Evolutionary conservation across 1,284 basidiomycete species (phyloP).

Genomic region (Tilletia horrida): DNA sequence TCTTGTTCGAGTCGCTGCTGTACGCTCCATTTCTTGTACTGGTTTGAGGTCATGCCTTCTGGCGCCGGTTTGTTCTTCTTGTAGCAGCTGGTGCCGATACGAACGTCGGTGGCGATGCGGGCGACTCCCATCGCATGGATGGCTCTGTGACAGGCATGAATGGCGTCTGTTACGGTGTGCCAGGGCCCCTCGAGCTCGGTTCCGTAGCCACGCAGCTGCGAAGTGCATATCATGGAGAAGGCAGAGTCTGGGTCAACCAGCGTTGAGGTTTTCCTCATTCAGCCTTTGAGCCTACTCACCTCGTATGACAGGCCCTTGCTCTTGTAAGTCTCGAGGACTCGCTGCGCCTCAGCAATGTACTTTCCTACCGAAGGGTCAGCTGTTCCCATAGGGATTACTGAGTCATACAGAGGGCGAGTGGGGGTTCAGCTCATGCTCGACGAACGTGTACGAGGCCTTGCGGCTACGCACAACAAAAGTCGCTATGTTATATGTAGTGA

Average conservation of each 20-base stretch:
- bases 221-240: not conserved
- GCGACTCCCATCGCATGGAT: constrained; percentile 50
- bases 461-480: constrained; percentile 1
- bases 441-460: not conserved
- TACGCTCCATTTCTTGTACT: constrained; percentile 53
- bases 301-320: constrained; percentile 49
- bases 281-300: constrained; percentile 23
- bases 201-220: constrained; percentile 47
- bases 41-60: constrained; percentile 44
- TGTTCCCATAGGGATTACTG: constrained; percentile 53
- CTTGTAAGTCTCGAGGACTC: constrained; percentile 45
- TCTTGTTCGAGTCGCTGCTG: constrained; percentile 28
- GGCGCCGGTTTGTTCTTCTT: constrained; percentile 29
- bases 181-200: constrained; percentile 53
- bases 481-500: not conserved
- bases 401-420: too few species aligned
- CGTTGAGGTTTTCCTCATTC: not conserved
- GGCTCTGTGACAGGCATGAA: constrained; percentile 50
- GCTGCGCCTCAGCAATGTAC: constrained; percentile 53
- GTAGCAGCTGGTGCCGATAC: constrained; percentile 50
- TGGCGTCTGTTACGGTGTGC: constrained; percentile 40
- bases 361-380: constrained; percentile 47
- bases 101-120: constrained; percentile 53
- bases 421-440: too few species aligned
- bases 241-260: too few species aligned